Conservation (phyloP, 441 rosid genomes). For the Populus tomentosa region DNA sequence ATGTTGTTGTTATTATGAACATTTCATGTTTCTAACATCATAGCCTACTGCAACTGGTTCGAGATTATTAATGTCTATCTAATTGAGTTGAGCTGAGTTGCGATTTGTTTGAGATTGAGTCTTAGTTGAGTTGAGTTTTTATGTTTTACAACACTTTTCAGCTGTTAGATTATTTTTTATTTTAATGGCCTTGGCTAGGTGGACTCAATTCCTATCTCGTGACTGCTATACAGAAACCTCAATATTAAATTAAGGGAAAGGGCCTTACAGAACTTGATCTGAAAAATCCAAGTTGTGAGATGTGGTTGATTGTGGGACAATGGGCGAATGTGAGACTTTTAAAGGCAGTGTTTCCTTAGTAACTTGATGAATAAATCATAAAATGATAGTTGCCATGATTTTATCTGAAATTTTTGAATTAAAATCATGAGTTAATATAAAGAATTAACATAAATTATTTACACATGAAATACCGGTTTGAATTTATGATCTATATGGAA, state of each 20-base stretch:
- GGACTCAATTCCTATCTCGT: neutral
- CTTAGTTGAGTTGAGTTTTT: neutral
- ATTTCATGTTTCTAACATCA: neutral
- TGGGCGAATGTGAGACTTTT: neutral
- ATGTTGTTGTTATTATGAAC: neutral
- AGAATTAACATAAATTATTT: neutral
- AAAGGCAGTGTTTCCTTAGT: neutral
- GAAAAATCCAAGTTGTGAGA: neutral
- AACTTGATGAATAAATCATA: neutral
- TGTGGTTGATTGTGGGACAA: neutral
- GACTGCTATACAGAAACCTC: neutral
- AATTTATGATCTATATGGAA: neutral
- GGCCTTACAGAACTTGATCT: neutral
- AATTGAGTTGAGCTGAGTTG: neutral
- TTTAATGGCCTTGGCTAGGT: neutral
- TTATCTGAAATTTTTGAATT: neutral
- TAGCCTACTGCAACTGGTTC: neutral
- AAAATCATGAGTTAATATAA: neutral
- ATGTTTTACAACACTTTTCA: neutral
- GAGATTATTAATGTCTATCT: neutral
- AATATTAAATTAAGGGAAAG: neutral
- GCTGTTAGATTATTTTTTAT: neutral
- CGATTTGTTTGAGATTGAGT: neutral
- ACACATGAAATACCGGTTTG: neutral
- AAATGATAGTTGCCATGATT: neutral